Evolutionary conservation across 1,284 basidiomycete species (phyloP).

Genomic region (Butyriboletus regius): DNA sequence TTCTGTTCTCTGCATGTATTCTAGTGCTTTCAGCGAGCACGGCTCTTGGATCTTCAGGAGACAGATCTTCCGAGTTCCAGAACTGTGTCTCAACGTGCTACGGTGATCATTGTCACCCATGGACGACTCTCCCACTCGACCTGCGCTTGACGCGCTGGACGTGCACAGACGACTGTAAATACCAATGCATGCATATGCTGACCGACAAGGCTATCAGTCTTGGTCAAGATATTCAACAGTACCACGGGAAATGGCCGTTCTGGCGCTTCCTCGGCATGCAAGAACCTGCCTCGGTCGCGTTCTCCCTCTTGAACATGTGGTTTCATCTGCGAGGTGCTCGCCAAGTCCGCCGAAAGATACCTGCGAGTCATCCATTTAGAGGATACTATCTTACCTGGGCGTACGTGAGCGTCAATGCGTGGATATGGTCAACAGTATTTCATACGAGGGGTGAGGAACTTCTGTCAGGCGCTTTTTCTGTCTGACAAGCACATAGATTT

Average conservation of each 20-base stretch:
- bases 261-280: conserved; percentile 80
- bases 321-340: conserved; percentile 57
- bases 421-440: conserved; percentile 89
- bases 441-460: conserved; percentile 72
- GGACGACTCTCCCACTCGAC: conserved; percentile 37
- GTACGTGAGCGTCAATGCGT: conserved; percentile 76
- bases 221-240: conserved; percentile 59
- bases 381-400: conserved; percentile 66
- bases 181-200: conserved; percentile 79
- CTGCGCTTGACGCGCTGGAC: conserved; percentile 63
- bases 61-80: conserved; percentile 49
- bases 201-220: conserved; percentile 54
- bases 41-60: conserved; percentile 47
- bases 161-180: conserved; percentile 82
- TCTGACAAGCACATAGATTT: conserved; percentile 50
- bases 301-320: conserved; percentile 79
- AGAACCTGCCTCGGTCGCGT: conserved; percentile 87
- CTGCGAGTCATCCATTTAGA: conserved; percentile 61
- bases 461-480: neutral
- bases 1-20: conserved; percentile 9
- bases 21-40: conserved; percentile 10
- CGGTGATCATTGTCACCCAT: conserved; percentile 28
- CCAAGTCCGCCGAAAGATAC: conserved; percentile 46
- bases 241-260: conserved; percentile 96
- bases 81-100: conserved; percentile 46